Conservation (phyloP, 768 basidiomycete species). For the Dendrothele bispora region DNA sequence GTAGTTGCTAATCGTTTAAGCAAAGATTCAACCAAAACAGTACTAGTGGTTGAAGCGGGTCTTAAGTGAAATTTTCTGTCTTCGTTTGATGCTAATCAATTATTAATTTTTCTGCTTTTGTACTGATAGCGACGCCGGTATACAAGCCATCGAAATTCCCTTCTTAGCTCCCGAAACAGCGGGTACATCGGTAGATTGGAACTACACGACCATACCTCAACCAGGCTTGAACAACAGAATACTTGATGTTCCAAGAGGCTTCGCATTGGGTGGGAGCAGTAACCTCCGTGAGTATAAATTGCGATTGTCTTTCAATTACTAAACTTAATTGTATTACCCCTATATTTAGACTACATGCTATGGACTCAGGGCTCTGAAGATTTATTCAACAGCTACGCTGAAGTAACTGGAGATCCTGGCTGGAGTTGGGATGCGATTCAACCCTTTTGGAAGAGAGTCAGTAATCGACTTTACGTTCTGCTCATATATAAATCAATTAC, state of each 20-base stretch:
- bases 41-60: no score
- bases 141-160: slow-evolving; percentile 11
- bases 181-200: slow-evolving; percentile 22
- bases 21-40: no score
- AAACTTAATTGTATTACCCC: no score
- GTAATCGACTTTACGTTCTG: no score
- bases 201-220: slow-evolving; percentile 26
- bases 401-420: slow-evolving; percentile 40
- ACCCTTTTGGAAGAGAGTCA: no score
- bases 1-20: no score
- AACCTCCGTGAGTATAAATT: slow-evolving; percentile 18
- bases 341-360: slow-evolving; percentile 13
- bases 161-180: slow-evolving; percentile 8
- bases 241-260: slow-evolving; percentile 22
- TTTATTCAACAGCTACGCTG: slow-evolving; percentile 55
- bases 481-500: slow-evolving; percentile 20
- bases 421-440: slow-evolving; percentile 37
- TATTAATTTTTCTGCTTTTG: not conserved
- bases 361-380: slow-evolving; percentile 31
- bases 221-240: slow-evolving; percentile 15
- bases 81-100: no score
- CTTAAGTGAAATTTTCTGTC: not conserved
- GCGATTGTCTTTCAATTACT: not conserved
- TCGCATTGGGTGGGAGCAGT: slow-evolving; percentile 24
- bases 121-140: slow-evolving; percentile 8